phyloP scores from a whole-genome alignment of 352 stramenopile genomes.

The Phytophthora brassicae region DNA sequence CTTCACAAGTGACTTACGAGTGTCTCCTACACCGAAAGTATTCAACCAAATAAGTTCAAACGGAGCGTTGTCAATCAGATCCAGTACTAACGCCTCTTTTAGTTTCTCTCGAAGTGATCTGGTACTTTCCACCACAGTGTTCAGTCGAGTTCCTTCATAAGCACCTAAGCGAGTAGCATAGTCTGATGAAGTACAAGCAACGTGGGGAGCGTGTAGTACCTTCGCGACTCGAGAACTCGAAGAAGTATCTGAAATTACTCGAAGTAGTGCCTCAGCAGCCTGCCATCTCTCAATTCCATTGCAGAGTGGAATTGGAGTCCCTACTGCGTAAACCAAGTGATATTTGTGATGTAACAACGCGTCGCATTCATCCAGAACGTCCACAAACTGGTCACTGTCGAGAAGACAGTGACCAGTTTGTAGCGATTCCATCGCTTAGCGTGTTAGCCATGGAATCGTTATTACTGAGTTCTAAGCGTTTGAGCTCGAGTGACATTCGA shows the following conservation, averaged over 20 bases:
- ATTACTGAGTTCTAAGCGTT: conserved; percentile 38
- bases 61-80: conserved; percentile 59
- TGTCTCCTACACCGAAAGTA: conserved; percentile 17
- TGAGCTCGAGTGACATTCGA: conserved; percentile 87
- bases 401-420: too few species aligned
- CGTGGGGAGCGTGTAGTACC: conserved; percentile 44
- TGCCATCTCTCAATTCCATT: conserved; percentile 54
- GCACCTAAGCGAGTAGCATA: conserved; percentile 39
- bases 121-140: conserved; percentile 20
- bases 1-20: conserved; percentile 29
- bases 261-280: conserved; percentile 53
- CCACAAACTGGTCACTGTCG: conserved; percentile 50
- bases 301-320: conserved; percentile 44
- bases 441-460: conserved; percentile 2
- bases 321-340: conserved; percentile 88
- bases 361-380: conserved; percentile 90
- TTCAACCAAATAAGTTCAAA: conserved; percentile 73
- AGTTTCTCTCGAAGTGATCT: conserved; percentile 23
- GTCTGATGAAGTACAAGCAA: conserved; percentile 36
- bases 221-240: conserved; percentile 20
- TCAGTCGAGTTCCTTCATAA: conserved; percentile 50
- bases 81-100: conserved; percentile 49
- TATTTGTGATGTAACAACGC: conserved; percentile 87
- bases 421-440: too few species aligned
- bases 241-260: conserved; percentile 16